These are phyloP conservation scores for Venturia carpophila DNA, from an alignment of 2,329 filamentous ascomycete genomes.

Conservation along the genomic window DNA sequence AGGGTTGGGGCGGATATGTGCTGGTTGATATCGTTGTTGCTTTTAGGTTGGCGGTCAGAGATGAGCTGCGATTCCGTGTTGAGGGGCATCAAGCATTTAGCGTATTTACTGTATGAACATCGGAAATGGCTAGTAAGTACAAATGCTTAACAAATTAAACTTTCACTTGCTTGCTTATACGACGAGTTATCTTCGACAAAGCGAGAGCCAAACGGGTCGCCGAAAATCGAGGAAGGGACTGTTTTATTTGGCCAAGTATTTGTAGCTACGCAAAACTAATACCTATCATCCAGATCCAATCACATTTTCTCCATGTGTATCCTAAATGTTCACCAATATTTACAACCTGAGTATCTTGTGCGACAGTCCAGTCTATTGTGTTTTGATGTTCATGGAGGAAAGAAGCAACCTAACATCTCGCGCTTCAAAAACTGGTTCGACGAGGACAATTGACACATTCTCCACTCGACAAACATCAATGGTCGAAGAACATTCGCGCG, in stretches of 20 bases:
- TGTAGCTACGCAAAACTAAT: too few species aligned
- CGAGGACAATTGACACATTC: background rate
- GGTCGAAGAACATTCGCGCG: background rate
- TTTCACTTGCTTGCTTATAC: too few species aligned
- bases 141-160: too few species aligned
- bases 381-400: background rate
- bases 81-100: background rate
- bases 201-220: too few species aligned
- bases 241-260: too few species aligned
- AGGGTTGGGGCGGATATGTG: slow-evolving; percentile 1
- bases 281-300: too few species aligned
- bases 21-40: background rate
- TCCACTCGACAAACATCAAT: background rate
- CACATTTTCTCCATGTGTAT: background rate
- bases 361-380: background rate
- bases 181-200: too few species aligned
- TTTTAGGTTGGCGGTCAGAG: slow-evolving; percentile 10
- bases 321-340: background rate
- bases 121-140: too few species aligned
- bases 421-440: too few species aligned
- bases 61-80: background rate
- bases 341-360: too few species aligned
- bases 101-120: too few species aligned
- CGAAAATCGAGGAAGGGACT: too few species aligned
- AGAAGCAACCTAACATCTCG: background rate